A percentile compares a stretch with the other conserved stretches of the same genome.
Evolutionary conservation across 306 rosid genomes (phyloP).

Genomic region (Echinosophora koreensis): DNA sequence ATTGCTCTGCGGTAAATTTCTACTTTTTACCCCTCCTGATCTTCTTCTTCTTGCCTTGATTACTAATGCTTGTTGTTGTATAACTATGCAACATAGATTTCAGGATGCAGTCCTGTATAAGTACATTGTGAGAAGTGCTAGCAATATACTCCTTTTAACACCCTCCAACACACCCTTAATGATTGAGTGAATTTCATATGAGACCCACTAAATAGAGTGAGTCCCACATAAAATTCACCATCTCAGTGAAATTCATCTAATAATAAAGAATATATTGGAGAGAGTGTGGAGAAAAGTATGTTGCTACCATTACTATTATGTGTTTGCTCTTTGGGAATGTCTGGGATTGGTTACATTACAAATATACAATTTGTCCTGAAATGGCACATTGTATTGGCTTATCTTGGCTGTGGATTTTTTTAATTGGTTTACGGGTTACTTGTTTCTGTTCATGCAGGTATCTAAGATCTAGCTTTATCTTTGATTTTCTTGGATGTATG

Average conservation of each 20-base stretch:
- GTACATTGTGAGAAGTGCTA: too few relatives aligned
- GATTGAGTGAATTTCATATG: too few relatives aligned
- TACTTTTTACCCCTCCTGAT: background rate
- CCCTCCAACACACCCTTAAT: too few relatives aligned
- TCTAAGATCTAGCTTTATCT: slow-evolving; percentile 71
- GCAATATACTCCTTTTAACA: too few relatives aligned
- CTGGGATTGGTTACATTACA: background rate
- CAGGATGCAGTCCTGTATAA: background rate
- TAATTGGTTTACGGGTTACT: slow-evolving; percentile 3
- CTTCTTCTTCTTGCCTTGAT: slow-evolving; percentile 21
- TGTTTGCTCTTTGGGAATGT: background rate
- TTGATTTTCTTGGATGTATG: slow-evolving; percentile 88
- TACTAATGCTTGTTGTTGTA: slow-evolving; percentile 15
- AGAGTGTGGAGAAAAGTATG: too few relatives aligned
- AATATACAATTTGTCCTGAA: slow-evolving; percentile 2
- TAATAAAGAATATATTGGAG: too few relatives aligned
- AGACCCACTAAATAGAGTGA: too few relatives aligned
- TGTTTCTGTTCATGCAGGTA: slow-evolving; percentile 63
- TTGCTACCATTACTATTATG: background rate
- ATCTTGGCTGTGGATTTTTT: slow-evolving; percentile 22
- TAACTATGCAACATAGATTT: background rate
- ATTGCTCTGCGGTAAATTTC: slow-evolving; percentile 76
- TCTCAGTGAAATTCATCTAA: too few relatives aligned
- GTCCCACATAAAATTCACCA: too few relatives aligned
- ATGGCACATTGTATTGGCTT: slow-evolving; percentile 23